Evolutionary conservation across 148 eudicot genomes (phyloP), one percentile per base, ranked within the genome.

Genomic region (Camellia japonica): DNA sequence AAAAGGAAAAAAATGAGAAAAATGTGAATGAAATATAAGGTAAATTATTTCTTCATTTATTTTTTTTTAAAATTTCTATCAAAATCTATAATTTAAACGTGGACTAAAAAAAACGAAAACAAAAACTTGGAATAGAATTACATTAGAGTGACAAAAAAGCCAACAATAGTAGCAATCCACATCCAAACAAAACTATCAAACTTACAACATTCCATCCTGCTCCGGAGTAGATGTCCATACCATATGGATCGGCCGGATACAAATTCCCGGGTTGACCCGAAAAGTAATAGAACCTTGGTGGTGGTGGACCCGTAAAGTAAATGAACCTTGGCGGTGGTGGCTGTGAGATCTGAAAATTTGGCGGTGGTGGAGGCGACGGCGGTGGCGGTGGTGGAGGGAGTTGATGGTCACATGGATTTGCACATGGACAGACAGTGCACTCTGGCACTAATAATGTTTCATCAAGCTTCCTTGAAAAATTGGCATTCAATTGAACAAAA

Each of bases 391-490:
- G 74, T 0, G 89, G 84, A 3, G 85, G 86, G 5, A 20, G 62
- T 38, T 68, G 78, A n/a, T 49, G 82, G 72, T 58, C 76, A 79
- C 76, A 88, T 55, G 55, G 88, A 76, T 70, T 83, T 80, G 64
- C 79, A 70, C 93, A 90, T 6, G 91, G 83, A 68, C 92, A 89
- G 15, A 84, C 77, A 72, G 83, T 87, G 82, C 94, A 91, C 59
- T 49, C 44, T 72, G 73, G 77, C 59, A 54, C 73, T 41, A n/a
- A 64, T 41, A n/a, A 64, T 64, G 55, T 41, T 30, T 69, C 76
- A 14, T 56, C 64, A 12, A 69, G 41, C 76, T 73, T 43, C 42
- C 6, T 60, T 52, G 65, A 44, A 16, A 15, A 55, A 19, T 23
- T 59, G 41, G 59, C 71, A 43, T 64, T 11, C n/a, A 13, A 13